These are phyloP conservation scores for Malassezia slooffiae DNA, from an alignment of 1,284 basidiomycete species.

Conservation along the genomic window DNA sequence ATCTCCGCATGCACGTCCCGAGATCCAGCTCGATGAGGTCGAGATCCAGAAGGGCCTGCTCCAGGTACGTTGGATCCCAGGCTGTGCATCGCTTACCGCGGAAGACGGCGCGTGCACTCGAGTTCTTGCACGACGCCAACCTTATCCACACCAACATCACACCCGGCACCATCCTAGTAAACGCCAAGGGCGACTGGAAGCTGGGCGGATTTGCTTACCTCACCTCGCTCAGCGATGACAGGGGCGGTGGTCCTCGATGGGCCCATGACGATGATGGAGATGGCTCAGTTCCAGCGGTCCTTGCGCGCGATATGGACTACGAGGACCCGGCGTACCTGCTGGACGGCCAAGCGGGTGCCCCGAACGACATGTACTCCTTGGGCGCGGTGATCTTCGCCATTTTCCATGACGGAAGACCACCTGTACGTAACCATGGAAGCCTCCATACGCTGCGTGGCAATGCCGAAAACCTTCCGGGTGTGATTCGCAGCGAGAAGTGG, in stretches of 20 bases:
- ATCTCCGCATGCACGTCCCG: slow-evolving; percentile 17
- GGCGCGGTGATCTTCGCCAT: slow-evolving; percentile 68
- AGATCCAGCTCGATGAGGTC: slow-evolving; percentile 41
- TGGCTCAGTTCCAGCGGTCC: slow-evolving; percentile 67
- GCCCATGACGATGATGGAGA: slow-evolving; percentile 53
- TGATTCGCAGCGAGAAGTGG: slow-evolving; percentile 25
- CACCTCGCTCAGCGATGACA: slow-evolving; percentile 59
- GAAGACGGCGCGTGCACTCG: slow-evolving; percentile 66
- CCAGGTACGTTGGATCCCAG: slow-evolving; percentile 53
- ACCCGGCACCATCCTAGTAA: slow-evolving; percentile 50
- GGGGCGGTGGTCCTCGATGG: background rate
- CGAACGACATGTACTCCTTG: slow-evolving; percentile 88
- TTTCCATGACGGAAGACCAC: slow-evolving; percentile 74
- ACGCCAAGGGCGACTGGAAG: slow-evolving; percentile 87
- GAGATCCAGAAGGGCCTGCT: slow-evolving; percentile 94
- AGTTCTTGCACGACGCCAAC: slow-evolving; percentile 80
- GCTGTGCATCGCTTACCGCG: too few relatives aligned
- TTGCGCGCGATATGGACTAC: slow-evolving; percentile 87
- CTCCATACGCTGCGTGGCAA: slow-evolving; percentile 67
- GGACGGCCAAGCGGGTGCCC: slow-evolving; percentile 67
- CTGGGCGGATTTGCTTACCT: slow-evolving; percentile 74
- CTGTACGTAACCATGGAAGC: slow-evolving; percentile 77
- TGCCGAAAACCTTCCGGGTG: slow-evolving; percentile 51
- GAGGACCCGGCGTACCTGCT: slow-evolving; percentile 87
- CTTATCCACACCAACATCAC: slow-evolving; percentile 83